These are phyloP conservation scores for Chondrus crispus DNA, from an alignment of 23 red algal species.

Conservation along the genomic window DNA sequence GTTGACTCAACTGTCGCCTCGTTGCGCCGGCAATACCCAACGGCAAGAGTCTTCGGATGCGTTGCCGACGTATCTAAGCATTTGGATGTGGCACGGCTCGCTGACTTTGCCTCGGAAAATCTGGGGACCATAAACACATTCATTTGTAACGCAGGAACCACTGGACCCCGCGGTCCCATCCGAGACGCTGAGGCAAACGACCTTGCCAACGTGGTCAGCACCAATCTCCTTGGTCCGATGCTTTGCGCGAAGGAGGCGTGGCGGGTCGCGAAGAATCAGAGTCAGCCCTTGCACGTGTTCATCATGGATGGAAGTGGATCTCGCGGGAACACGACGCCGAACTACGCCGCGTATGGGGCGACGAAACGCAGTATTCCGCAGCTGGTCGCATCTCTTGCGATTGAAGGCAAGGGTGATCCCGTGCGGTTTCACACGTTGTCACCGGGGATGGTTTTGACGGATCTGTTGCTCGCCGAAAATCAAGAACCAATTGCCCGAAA, in stretches of 20 bases:
- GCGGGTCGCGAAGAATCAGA: background rate
- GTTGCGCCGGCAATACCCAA: background rate
- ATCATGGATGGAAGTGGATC: constrained; percentile 71
- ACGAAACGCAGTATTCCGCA: constrained; percentile 78
- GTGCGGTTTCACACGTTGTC: constrained; percentile 52
- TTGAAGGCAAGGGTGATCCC: background rate
- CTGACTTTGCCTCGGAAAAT: background rate
- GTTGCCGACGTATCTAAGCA: constrained; percentile 56
- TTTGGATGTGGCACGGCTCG: constrained; percentile 28
- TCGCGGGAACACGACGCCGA: constrained; percentile 45
- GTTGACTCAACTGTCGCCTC: background rate
- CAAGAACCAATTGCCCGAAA: background rate
- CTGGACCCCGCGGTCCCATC: constrained; percentile 39
- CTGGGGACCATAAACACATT: constrained; percentile 41
- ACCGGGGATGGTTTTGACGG: constrained; percentile 91
- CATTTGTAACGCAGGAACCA: constrained; percentile 84
- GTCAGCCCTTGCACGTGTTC: constrained; percentile 54
- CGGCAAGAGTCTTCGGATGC: constrained; percentile 24
- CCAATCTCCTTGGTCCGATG: constrained; percentile 75
- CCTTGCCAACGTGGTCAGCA: constrained; percentile 24
- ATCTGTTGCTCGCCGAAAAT: constrained; percentile 71
- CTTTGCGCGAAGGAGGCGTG: constrained; percentile 49
- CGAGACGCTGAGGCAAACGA: constrained; percentile 11
- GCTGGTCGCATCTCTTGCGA: constrained; percentile 58
- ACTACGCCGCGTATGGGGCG: constrained; percentile 77